Percentiles rank a stretch among this genome's conserved stretches.
Evolutionary conservation across 2,329 filamentous ascomycete genomes (phyloP).

Genomic region (Aspergillus sp.): DNA sequence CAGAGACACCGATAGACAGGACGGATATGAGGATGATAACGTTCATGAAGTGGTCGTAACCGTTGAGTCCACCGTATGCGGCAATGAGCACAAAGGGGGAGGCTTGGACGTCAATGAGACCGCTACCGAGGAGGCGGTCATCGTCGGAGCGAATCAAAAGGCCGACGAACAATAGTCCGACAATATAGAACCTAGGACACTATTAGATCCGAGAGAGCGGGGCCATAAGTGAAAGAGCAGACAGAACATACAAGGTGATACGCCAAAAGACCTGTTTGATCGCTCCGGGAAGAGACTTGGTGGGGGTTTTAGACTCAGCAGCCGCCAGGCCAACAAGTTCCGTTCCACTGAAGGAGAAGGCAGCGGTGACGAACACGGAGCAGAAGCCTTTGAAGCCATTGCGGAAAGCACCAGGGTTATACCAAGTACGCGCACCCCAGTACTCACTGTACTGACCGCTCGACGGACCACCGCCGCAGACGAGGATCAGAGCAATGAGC

Average conservation of each 20-base stretch:
- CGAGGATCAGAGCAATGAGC: conserved; percentile 32
- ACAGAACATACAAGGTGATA: conserved; percentile 37
- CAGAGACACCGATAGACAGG: conserved; percentile 59
- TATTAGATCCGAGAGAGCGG: background rate
- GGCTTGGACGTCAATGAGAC: conserved; percentile 43
- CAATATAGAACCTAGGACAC: conserved; percentile 45
- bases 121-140: conserved; percentile 41
- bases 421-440: conserved; percentile 25
- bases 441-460: conserved; percentile 41
- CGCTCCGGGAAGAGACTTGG: conserved; percentile 64
- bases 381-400: conserved; percentile 59
- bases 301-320: conserved; percentile 70
- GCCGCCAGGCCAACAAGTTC: conserved; percentile 75
- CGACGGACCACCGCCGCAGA: conserved; percentile 28
- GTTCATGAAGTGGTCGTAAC: conserved; percentile 66
- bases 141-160: conserved; percentile 46
- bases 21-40: conserved; percentile 64
- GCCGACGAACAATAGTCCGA: conserved; percentile 47
- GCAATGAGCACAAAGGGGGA: conserved; percentile 69
- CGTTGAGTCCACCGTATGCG: conserved; percentile 59
- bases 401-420: conserved; percentile 47
- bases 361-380: conserved; percentile 45
- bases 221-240: too few species aligned
- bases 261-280: conserved; percentile 55
- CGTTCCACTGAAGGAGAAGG: conserved; percentile 54